Base-by-base conservation (phyloP, 2,329 filamentous ascomycete genomes). In the Stemphylium vesicarium region DNA sequence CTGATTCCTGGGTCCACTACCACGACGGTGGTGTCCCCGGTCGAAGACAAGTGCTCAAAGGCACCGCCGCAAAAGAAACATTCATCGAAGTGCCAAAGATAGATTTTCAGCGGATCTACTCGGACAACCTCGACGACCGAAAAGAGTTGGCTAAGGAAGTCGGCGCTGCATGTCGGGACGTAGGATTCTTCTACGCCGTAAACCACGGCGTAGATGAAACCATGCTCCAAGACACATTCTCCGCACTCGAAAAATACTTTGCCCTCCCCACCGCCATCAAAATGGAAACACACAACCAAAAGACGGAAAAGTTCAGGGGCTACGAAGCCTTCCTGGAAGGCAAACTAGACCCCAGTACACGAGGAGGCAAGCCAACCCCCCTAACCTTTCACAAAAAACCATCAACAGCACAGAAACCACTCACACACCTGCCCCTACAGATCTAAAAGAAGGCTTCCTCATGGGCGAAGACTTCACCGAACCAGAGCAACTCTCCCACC, bases 301-400 rank as follows among this genome's bases (percentile, higher is more conserved):
- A 74, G 56, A 74, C 66, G 2, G 53, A 68, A 4, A 71, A 68
- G 37, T 73, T 75, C 35, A 64, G 69, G 38, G 74, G 74, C 10
- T 75, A 74, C 35, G 72, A 75, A 57, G 70, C 68, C 0, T 73
- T 75, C 42, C 53, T 75, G 0, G 72, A 75, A 55, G 74, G 72
- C 4, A 74, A 69, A 45, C 55, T 75, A 2, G 72, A 75, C 58
- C 68, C 68, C 7, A 70, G 64, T 18, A 76, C 71, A 2, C 60
- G 69, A 50, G 73, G 71, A 44, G 74, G 66, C 70, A 53, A 31
- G 56, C 52, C 20, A 20, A 20, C 20, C 20, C 20, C 20, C 20
- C 4, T 4, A 11, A 13, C 26, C 37, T 11, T 6, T 16, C 11
- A 35, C 26, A 6, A 57, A 29, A 35, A 4, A 24, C 22, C 22